Evolutionary conservation across 768 basidiomycete genomes (phyloP), one percentile per base, ranked within the genome.

Genomic region (Collybia nuda): DNA sequence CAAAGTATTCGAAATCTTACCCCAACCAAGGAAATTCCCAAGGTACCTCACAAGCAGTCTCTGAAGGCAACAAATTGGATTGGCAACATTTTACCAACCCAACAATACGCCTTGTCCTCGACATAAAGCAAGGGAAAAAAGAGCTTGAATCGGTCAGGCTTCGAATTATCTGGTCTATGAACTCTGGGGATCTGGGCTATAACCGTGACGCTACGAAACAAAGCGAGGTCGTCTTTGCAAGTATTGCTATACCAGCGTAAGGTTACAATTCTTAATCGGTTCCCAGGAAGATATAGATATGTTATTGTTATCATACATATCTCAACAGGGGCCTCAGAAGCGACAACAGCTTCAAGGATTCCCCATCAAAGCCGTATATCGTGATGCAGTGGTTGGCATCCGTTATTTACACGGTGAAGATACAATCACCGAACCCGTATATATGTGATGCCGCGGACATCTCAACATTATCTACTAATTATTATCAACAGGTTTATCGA

Each of bases 1-100:
- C 64, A 48, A 88, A 88, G 62, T 89, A 89, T 60, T 90, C 87
- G 42, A 76, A 82, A 45, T 84, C 85, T 21, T 84, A 85, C 59
- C 77, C 81, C 22, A 56, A 28, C 2, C 36, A 52, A n/a, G 12
- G 32, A 32, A 11, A 32, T 14, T 11, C 9, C 12, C 32, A 14
- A 32, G 14, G 32, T 6, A 52, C 47, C 18, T 47, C 56, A 8
- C 59, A 67, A 32, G 40, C 39, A 42, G 55, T 60, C 26, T 38
- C 57, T 18, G 61, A 66, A 28, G 48, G 53, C 15, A 53, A 32
- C 15, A 65, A 73, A 28, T 60, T 72, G 2, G 86, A 88, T 62
- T 91, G 89, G 89, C 85, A 89, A 59, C 88, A 90, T 60, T 90
- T 84, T 57, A 78, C 78, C 17, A 88, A 90, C 56, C 88, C 89